These are phyloP conservation scores for Lodderomyces parapsilosis DNA, from an alignment of 1,139 yeast genomes.

Conservation along the genomic window DNA sequence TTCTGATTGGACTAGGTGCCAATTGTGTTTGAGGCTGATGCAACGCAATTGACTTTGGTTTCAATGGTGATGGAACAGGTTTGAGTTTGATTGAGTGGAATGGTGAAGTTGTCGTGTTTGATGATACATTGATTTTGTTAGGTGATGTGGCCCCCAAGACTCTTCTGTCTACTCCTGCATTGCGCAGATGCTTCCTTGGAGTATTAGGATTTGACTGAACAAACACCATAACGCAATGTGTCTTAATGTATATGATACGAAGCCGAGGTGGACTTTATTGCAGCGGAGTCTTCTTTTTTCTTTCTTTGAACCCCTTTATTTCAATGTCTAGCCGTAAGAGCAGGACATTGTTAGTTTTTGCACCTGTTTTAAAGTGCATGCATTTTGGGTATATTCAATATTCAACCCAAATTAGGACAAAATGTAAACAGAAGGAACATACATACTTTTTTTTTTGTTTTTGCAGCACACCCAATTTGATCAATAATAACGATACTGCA, in stretches of 20 bases:
- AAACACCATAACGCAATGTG: neutral
- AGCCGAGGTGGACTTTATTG: too few relatives aligned
- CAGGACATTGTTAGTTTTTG: neutral
- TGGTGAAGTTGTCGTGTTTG: neutral
- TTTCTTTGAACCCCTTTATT: neutral
- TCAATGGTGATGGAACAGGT: neutral
- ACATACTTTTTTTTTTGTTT: too few relatives aligned
- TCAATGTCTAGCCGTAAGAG: too few relatives aligned
- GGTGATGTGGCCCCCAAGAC: conserved; percentile 3
- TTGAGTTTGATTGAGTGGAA: neutral
- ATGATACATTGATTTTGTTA: neutral
- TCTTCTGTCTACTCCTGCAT: neutral
- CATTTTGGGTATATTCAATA: too few relatives aligned
- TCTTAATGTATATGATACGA: too few relatives aligned
- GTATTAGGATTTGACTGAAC: neutral
- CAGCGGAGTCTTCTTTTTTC: neutral
- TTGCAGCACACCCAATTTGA: neutral
- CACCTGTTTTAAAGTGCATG: too few relatives aligned
- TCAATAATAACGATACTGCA: neutral
- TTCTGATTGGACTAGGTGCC: neutral
- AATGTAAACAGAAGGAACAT: neutral
- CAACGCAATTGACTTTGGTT: neutral
- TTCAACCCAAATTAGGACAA: neutral
- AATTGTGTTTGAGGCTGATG: neutral
- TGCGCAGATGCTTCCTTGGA: neutral